Base-by-base conservation (phyloP, 805 yeast genomes). In the Candida morakotiae region DNA sequence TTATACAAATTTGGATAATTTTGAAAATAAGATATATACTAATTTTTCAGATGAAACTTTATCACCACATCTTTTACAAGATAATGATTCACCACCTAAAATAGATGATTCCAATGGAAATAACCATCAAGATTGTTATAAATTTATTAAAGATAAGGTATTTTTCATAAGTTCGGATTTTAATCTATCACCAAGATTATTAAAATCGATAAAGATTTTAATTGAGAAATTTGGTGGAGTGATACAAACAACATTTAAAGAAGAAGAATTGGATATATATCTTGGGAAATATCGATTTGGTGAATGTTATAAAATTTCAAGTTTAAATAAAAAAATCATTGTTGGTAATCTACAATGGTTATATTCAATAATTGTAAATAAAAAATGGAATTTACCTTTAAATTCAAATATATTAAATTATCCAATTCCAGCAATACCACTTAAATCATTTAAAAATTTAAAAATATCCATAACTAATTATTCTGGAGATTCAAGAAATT, bases 401-500 rank as follows among this genome's bases (percentile, higher is more conserved):
- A 57, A 56, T 25, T 59, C 69, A 7, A 74, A 74, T 44, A 56
- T 89, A 13, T 68, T 87, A 4, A 88, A 84, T 49, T 78, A 79
- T 50, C 98, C 98, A 0, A 64, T 69, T 3, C 81, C 78, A 5
- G 53, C 56, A 16, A 64, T 55, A 1, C 79, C 79, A 0, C 47
- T 87, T 2, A 64, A 73, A 1, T 77, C 69, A 4, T 75, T 83
- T 67, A 60, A 62, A 11, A 69, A 73, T n/a, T 56, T 78, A 26
- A 62, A 69, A 3, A 73, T 87, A 9, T 71, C 87, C 8, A 74
- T 86, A 3, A 81, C 96, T 0, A 87, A 87, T 49, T 88, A 85
- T 52, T 75, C 83, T 16, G 97, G 97, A 0, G 93, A 84, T 51
- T 84, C 95, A 1, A 64, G 98, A 29, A 62, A 67, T 26, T 91